Evolutionary conservation across 2,329 filamentous ascomycete species (phyloP).

Genomic region (Erysiphe pulchra): DNA sequence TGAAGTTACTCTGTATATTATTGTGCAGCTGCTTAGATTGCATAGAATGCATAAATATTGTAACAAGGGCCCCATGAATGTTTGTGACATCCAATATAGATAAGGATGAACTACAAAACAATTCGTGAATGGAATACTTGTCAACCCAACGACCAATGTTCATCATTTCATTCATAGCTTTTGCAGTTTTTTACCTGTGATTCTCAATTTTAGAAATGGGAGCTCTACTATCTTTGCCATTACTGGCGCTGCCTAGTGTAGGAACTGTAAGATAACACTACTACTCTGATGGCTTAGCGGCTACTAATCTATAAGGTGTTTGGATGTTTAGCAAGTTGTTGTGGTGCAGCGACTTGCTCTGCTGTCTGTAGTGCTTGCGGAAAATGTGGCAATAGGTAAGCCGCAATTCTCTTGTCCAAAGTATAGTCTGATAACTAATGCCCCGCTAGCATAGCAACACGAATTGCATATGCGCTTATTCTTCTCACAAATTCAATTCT

Average conservation of each 20-base stretch:
- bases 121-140: too few relatives aligned
- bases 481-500: constrained; percentile 90
- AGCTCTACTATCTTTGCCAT: constrained; percentile 66
- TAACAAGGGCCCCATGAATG: too few relatives aligned
- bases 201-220: constrained; percentile 34
- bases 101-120: too few relatives aligned
- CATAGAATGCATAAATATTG: too few relatives aligned
- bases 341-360: constrained; percentile 86
- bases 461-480: constrained; percentile 86
- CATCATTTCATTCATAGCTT: too few relatives aligned
- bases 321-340: constrained; percentile 70
- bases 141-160: too few relatives aligned
- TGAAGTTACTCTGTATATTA: too few relatives aligned
- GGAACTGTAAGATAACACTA: constrained; percentile 44
- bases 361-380: constrained; percentile 89
- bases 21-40: too few relatives aligned
- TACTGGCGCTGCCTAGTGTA: constrained; percentile 67
- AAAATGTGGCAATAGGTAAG: constrained; percentile 82
- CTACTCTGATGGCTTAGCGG: background rate
- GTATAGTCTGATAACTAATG: constrained; percentile 2
- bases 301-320: constrained; percentile 26
- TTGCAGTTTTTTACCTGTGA: too few relatives aligned
- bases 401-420: background rate
- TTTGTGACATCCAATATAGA: too few relatives aligned
- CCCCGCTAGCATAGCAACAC: constrained; percentile 55